Evolutionary conservation across 805 yeast genomes (phyloP).

Genomic region (Kuraishia floccosa): DNA sequence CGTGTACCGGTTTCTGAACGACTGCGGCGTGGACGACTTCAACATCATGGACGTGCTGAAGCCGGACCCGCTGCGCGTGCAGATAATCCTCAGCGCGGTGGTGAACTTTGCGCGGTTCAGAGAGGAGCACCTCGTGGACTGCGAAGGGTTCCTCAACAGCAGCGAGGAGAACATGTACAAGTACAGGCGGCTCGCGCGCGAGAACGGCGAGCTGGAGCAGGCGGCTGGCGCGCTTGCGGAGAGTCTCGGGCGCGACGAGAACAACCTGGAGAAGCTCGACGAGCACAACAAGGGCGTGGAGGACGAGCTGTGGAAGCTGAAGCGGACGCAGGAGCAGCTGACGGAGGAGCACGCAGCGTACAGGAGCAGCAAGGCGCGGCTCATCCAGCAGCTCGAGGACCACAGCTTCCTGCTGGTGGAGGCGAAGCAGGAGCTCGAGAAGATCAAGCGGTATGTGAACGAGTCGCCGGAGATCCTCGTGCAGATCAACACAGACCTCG

Average conservation of each 20-base stretch:
- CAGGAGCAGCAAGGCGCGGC: slow-evolving; percentile 46
- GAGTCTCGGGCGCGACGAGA: slow-evolving; percentile 5
- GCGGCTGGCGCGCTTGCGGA: slow-evolving; percentile 5
- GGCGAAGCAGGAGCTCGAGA: slow-evolving; percentile 45
- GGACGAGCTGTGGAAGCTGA: slow-evolving; percentile 46
- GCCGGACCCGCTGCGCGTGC: slow-evolving; percentile 62
- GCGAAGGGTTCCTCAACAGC: slow-evolving; percentile 46
- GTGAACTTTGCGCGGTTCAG: slow-evolving; percentile 80
- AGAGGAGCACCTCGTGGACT: slow-evolving; percentile 63
- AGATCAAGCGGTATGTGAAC: slow-evolving; percentile 44
- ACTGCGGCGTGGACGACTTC: slow-evolving; percentile 73
- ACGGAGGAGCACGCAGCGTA: slow-evolving; percentile 53
- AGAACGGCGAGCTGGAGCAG: slow-evolving; percentile 24
- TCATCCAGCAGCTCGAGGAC: slow-evolving; percentile 50
- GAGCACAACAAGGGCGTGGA: slow-evolving; percentile 28
- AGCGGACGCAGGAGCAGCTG: slow-evolving; percentile 49
- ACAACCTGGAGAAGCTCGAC: slow-evolving; percentile 2
- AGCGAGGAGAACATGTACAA: slow-evolving; percentile 39
- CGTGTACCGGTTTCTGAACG: slow-evolving; percentile 49
- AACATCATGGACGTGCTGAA: slow-evolving; percentile 60
- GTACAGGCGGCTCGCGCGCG: slow-evolving; percentile 28
- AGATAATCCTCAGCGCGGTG: slow-evolving; percentile 67
- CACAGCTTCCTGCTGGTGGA: slow-evolving; percentile 46
- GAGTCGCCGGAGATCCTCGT: slow-evolving; percentile 47
- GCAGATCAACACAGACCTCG: slow-evolving; percentile 41